A percentile compares a stretch with the other conserved stretches of the same genome.
These are phyloP conservation scores for Fusarium sp. DNA, from an alignment of 2,329 filamentous ascomycete species.

Conservation along the genomic window DNA sequence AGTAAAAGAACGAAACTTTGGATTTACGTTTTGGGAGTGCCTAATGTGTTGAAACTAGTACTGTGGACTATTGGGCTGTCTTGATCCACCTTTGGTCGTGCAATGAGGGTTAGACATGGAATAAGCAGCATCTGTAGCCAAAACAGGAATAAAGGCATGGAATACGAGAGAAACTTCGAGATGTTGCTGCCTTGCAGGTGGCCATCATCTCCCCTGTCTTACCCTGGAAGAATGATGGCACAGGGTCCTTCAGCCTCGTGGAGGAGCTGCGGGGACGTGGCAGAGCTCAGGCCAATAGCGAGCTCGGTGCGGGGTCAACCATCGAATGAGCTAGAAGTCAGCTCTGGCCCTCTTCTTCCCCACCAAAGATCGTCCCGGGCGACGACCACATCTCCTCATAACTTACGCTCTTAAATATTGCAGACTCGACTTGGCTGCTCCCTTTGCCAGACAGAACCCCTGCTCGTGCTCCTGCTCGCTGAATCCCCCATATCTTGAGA, in stretches of 20 bases:
- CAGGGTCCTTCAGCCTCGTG: slow-evolving; percentile 42
- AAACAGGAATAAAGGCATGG: neutral
- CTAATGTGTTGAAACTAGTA: too few relatives aligned
- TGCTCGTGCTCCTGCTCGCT: slow-evolving; percentile 5
- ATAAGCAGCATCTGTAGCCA: too few relatives aligned
- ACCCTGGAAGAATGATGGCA: slow-evolving; percentile 35
- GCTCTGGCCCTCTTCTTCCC: slow-evolving; percentile 51
- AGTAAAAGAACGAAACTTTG: too few relatives aligned
- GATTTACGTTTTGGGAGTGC: too few relatives aligned
- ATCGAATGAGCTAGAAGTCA: slow-evolving; percentile 64
- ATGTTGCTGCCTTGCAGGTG: slow-evolving; percentile 13
- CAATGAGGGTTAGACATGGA: too few relatives aligned
- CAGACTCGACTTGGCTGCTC: slow-evolving; percentile 17
- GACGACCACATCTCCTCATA: slow-evolving; percentile 42
- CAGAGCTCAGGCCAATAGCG: slow-evolving; percentile 51
- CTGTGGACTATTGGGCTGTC: too few relatives aligned
- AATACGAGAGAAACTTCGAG: slow-evolving; percentile 34
- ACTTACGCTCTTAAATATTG: slow-evolving; percentile 39
- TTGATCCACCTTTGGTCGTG: too few relatives aligned
- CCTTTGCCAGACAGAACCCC: slow-evolving; percentile 22
- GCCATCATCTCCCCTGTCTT: neutral
- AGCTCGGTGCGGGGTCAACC: slow-evolving; percentile 47
- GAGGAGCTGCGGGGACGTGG: slow-evolving; percentile 29
- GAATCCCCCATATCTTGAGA: slow-evolving; percentile 26
- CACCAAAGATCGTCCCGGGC: slow-evolving; percentile 45